Evolutionary conservation across 768 basidiomycete genomes (phyloP).

Genomic region (Hygrocybe coccinea): DNA sequence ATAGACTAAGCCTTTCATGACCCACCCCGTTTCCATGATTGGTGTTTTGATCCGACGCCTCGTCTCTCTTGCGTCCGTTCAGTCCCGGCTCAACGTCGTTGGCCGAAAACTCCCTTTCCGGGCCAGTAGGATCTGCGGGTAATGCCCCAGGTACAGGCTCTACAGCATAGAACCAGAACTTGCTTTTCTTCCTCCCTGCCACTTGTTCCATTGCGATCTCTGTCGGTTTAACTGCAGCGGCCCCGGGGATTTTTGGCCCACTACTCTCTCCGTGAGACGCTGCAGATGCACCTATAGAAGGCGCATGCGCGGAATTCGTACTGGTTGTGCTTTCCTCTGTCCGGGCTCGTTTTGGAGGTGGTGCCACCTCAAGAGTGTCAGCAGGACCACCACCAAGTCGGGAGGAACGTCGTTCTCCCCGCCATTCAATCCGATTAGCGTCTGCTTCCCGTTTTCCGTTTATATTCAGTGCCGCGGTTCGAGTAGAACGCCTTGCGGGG

Average conservation of each 20-base stretch:
- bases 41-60: not conserved
- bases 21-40: not conserved
- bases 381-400: slow-evolving; percentile 55
- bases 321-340: slow-evolving; percentile 71
- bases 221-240: slow-evolving; percentile 63
- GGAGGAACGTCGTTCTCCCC: slow-evolving; percentile 68
- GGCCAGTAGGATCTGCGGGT: slow-evolving; percentile 8
- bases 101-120: not conserved
- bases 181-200: slow-evolving; percentile 78
- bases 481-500: slow-evolving; percentile 50
- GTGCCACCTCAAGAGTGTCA: slow-evolving; percentile 48
- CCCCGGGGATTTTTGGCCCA: slow-evolving; percentile 47
- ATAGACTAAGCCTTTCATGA: slow-evolving; percentile 1
- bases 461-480: slow-evolving; percentile 43
- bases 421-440: slow-evolving; percentile 52
- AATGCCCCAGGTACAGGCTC: slow-evolving; percentile 53
- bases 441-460: slow-evolving; percentile 57
- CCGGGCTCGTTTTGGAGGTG: slow-evolving; percentile 62
- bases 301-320: slow-evolving; percentile 45
- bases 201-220: slow-evolving; percentile 74
- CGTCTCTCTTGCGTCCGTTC: slow-evolving; percentile 5
- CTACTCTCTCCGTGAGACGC: slow-evolving; percentile 26
- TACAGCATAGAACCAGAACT: slow-evolving; percentile 86
- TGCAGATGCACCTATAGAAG: slow-evolving; percentile 29
- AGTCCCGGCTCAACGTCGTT: slow-evolving; percentile 10